Evolutionary conservation across 176 grass and related monocot species (phyloP).

Genomic region (Zizania latifolia): DNA sequence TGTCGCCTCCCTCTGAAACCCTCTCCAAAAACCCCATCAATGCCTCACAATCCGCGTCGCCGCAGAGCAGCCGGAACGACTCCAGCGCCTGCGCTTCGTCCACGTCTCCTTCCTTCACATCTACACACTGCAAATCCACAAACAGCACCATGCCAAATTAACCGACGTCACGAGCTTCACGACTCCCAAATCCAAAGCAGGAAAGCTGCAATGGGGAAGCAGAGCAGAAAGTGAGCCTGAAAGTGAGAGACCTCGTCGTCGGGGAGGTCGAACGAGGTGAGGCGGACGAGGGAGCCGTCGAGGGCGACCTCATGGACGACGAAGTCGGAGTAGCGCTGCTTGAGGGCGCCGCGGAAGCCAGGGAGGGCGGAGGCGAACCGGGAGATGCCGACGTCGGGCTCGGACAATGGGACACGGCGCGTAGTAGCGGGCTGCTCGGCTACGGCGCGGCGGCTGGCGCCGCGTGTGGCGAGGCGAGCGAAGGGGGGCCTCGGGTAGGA

Average conservation of each 20-base stretch:
- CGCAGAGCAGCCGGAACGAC: constrained; percentile 63
- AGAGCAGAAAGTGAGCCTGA: background rate
- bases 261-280: constrained; percentile 82
- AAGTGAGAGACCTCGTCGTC: constrained; percentile 30
- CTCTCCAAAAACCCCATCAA: constrained; percentile 59
- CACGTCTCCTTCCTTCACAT: constrained; percentile 28
- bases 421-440: background rate
- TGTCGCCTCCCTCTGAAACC: constrained; percentile 31
- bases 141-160: background rate
- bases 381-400: constrained; percentile 81
- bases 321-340: constrained; percentile 91
- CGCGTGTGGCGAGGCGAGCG: background rate
- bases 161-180: background rate
- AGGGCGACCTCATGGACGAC: constrained; percentile 78
- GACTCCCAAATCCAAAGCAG: background rate
- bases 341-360: constrained; percentile 73
- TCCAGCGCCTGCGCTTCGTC: constrained; percentile 43
- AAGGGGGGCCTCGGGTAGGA: constrained; percentile 14
- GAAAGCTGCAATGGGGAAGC: background rate
- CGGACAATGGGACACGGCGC: constrained; percentile 36
- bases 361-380: constrained; percentile 68
- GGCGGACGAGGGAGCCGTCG: constrained; percentile 63
- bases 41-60: constrained; percentile 44
- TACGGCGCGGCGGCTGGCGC: background rate
- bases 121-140: constrained; percentile 43